These are phyloP conservation scores for Candida pseudocylindracea DNA, from an alignment of 1,139 yeast species.

Conservation along the genomic window DNA sequence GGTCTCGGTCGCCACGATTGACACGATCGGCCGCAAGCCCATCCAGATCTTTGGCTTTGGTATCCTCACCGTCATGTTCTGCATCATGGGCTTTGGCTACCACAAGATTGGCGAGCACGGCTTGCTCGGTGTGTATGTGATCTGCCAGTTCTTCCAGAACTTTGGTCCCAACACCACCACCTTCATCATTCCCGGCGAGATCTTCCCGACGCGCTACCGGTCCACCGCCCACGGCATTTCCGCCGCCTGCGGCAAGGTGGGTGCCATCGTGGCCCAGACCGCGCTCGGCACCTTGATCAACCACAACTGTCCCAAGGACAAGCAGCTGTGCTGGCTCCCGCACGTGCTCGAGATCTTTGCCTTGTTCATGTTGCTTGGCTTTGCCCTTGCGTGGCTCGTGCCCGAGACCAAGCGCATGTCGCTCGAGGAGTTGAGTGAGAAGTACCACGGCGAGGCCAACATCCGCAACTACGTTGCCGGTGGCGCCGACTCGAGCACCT, in stretches of 20 bases:
- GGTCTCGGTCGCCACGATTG: constrained; percentile 57
- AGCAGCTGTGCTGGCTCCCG: constrained; percentile 55
- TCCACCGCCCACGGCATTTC: constrained; percentile 96
- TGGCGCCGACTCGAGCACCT: no score
- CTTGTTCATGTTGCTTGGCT: constrained; percentile 68
- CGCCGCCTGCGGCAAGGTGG: constrained; percentile 90
- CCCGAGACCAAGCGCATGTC: constrained; percentile 89
- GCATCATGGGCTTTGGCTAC: constrained; percentile 63
- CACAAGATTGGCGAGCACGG: constrained; percentile 30
- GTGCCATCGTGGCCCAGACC: constrained; percentile 92
- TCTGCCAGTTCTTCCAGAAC: constrained; percentile 70
- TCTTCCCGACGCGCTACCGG: constrained; percentile 93
- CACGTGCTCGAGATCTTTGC: constrained; percentile 90
- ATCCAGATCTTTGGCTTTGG: constrained; percentile 56
- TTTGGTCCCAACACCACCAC: constrained; percentile 95
- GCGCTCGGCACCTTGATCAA: constrained; percentile 66
- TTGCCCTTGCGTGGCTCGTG: constrained; percentile 35
- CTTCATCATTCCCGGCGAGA: constrained; percentile 89
- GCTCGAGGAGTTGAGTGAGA: constrained; percentile 58
- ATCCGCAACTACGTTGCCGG: constrained; percentile 1
- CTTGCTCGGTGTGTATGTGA: constrained; percentile 48
- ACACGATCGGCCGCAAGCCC: constrained; percentile 62
- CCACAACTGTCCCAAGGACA: constrained; percentile 44
- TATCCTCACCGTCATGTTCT: constrained; percentile 43
- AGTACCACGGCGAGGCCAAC: constrained; percentile 57